Percentiles rank a stretch among this genome's conserved stretches.
phyloP scores from a whole-genome alignment of 345 rosid genomes.

The Viola odorata region DNA sequence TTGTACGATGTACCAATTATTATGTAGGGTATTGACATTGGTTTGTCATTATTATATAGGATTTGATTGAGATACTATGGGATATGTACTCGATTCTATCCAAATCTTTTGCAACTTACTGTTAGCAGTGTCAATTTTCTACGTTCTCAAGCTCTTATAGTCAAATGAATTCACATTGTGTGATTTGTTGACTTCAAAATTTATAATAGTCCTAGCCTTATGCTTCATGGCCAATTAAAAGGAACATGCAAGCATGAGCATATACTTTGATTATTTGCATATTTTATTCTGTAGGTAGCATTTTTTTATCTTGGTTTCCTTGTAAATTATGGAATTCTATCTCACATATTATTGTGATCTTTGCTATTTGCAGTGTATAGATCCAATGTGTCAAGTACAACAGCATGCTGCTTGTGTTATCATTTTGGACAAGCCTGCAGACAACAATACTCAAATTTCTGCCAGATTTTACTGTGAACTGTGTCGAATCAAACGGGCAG shows the following conservation, averaged over 20 bases:
- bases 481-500: slow-evolving; percentile 37
- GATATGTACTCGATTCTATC: no score
- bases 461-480: slow-evolving; percentile 29
- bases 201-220: background rate
- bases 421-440: slow-evolving; percentile 20
- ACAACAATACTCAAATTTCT: slow-evolving; percentile 14
- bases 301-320: background rate
- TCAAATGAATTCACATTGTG: no score
- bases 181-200: no score
- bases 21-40: no score
- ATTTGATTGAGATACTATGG: no score
- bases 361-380: slow-evolving; percentile 31
- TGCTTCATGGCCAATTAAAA: background rate
- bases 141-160: no score
- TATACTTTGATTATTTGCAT: background rate
- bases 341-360: background rate
- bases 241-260: background rate
- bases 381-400: slow-evolving; percentile 29
- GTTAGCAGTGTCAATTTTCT: no score
- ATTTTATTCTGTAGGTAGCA: background rate
- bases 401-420: slow-evolving; percentile 37
- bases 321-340: background rate
- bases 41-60: no score
- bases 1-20: no score
- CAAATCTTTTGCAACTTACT: no score